These are phyloP conservation scores for Ophiostoma perfectum DNA, from an alignment of 2,329 filamentous ascomycete species.

Conservation along the genomic window DNA sequence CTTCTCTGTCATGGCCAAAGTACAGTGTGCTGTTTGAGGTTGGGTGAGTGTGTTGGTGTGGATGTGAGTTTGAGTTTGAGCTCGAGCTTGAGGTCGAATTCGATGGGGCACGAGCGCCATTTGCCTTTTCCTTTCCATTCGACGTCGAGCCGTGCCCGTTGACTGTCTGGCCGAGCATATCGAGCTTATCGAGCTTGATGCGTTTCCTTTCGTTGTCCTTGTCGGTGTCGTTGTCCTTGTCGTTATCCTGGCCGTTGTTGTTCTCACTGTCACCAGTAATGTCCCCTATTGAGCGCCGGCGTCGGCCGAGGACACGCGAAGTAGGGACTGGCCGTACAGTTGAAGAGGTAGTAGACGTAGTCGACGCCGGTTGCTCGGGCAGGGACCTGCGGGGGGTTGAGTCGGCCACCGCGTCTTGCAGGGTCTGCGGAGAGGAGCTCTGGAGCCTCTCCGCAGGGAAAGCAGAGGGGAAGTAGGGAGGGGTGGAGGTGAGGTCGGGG, in stretches of 20 bases:
- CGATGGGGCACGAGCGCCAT: neutral
- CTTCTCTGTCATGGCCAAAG: slow-evolving; percentile 82
- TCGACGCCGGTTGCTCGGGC: slow-evolving; percentile 21
- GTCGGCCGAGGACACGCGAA: slow-evolving; percentile 49
- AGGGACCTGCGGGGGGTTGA: slow-evolving; percentile 25
- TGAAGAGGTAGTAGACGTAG: neutral
- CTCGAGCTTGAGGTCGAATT: too few relatives aligned
- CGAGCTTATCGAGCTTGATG: slow-evolving; percentile 9
- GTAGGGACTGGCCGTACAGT: slow-evolving; percentile 10
- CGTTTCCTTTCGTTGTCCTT: slow-evolving; percentile 3
- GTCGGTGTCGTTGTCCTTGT: neutral
- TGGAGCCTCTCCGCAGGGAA: slow-evolving; percentile 26
- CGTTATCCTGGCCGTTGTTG: neutral
- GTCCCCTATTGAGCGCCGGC: slow-evolving; percentile 45
- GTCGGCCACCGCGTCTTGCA: slow-evolving; percentile 26
- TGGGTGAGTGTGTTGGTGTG: neutral
- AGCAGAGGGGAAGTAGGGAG: slow-evolving; percentile 10
- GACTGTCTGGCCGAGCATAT: neutral
- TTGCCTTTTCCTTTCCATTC: slow-evolving; percentile 31
- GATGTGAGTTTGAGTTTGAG: neutral
- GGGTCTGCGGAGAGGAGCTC: slow-evolving; percentile 24
- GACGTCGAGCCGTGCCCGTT: slow-evolving; percentile 15
- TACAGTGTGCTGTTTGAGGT: slow-evolving; percentile 43
- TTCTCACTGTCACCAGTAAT: slow-evolving; percentile 27
- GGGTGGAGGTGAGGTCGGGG: neutral